phyloP scores from a whole-genome alignment of 2,329 filamentous ascomycete species.

The Cadophora malorum region DNA sequence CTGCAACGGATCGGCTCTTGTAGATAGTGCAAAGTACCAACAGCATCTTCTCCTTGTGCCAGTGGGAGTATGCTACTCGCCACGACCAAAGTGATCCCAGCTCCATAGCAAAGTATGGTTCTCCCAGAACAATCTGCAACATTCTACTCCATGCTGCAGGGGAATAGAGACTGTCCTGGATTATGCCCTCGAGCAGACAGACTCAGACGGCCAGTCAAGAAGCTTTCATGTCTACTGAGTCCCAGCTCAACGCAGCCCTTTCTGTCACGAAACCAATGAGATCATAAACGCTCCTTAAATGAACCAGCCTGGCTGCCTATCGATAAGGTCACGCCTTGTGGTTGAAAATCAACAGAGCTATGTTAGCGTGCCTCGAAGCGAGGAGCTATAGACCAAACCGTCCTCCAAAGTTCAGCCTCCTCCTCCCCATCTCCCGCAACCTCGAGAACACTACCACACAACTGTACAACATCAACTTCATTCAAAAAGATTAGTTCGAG shows the following conservation, averaged over 20 bases:
- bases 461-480: background rate
- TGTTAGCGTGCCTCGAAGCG: background rate
- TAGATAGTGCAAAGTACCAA: background rate
- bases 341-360: background rate
- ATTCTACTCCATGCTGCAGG: background rate
- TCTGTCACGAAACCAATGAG: background rate
- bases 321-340: slow-evolving; percentile 11
- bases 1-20: background rate
- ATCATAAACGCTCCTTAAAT: background rate
- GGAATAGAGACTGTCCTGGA: background rate
- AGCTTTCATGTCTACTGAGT: background rate
- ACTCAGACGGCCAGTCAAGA: background rate
- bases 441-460: background rate
- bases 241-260: background rate
- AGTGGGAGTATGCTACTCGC: background rate
- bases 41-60: background rate
- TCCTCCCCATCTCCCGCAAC: background rate
- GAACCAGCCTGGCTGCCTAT: background rate
- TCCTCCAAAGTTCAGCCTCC: background rate
- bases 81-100: background rate
- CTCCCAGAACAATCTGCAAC: background rate
- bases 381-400: background rate
- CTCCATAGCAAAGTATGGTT: background rate
- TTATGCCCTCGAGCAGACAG: background rate
- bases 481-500: background rate